Evolutionary conservation across 352 stramenopile species (phyloP), one percentile per base, ranked within the genome.

Genomic region (Pythium scleroteichum): DNA sequence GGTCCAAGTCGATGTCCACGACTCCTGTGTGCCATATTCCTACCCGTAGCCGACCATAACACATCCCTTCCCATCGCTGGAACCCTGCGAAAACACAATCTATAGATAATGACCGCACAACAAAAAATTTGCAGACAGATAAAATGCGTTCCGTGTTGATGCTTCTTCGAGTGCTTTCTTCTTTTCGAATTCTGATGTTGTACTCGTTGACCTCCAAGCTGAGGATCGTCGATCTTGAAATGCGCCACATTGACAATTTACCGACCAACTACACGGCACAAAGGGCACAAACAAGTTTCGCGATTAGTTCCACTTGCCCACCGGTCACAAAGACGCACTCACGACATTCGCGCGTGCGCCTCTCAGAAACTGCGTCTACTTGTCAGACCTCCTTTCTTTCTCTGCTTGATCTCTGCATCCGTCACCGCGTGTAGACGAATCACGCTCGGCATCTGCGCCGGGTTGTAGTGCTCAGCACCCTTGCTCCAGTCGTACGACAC

Each of bases 401-500:
- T 97, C 52, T 96, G 94, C 68, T 97, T 98, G 74, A 99, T 98
- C 79, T 98, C 96, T 40, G 94, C 75, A 64, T 98, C 93, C 16
- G 73, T 56, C 32, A 97, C 91, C 63, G 79, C 85, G 78, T 99
- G 95, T 56, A 99, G 71, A 45, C 82, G 94, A 59, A 99, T 97
- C 64, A 98, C 82, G 75, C 97, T 98, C 29, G 75, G 77, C 60
- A 90, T 82, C 41, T 57, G 54, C 29, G 53, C 75, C 46, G 82
- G 84, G 53, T 95, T 89, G 75, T 98, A 95, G 62, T 96, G 88
- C 57, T 90, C 79, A 40, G 81, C 88, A 27, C 96, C 97, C 73
- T 97, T 97, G 53, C 82, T 96, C 97, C 97, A 99, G 79, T 99
- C 96, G 79, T 99, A 99, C 66, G 88, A 97, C 59, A 97, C 83